These are phyloP conservation scores for Epichloe amarillans DNA, from an alignment of 2,329 filamentous ascomycete species.

Conservation along the genomic window DNA sequence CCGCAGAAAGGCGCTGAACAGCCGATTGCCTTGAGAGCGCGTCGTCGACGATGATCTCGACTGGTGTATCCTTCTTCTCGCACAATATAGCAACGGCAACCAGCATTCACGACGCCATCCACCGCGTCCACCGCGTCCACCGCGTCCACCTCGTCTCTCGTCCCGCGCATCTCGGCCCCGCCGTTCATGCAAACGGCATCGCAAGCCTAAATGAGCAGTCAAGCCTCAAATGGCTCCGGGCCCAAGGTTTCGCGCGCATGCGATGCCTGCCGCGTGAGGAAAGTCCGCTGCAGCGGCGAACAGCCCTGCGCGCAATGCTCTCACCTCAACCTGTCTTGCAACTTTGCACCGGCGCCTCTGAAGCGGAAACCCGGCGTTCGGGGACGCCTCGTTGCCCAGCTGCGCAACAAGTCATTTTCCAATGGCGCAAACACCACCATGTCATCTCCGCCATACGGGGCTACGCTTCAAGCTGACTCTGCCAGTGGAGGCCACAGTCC, in stretches of 20 bases:
- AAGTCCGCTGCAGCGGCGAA: conserved; percentile 23
- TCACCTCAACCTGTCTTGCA: conserved; percentile 21
- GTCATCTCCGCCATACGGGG: background rate
- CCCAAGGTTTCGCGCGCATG: conserved; percentile 18
- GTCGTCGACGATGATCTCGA: conserved; percentile 2
- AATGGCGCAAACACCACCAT: background rate
- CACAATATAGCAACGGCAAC: background rate
- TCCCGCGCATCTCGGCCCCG: background rate
- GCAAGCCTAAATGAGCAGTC: conserved; percentile 6
- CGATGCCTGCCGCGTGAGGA: conserved; percentile 25
- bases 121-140: background rate
- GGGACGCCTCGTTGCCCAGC: conserved; percentile 22
- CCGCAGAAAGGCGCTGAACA: background rate
- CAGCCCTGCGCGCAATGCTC: conserved; percentile 23
- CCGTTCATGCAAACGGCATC: conserved; percentile 1
- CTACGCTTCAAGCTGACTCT: background rate
- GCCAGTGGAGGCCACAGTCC: conserved; percentile 5
- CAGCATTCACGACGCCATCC: background rate
- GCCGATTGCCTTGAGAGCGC: background rate
- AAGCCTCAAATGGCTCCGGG: background rate
- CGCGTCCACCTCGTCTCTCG: background rate
- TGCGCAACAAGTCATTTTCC: conserved; percentile 14
- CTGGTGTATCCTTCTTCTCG: background rate
- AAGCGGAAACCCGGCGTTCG: conserved; percentile 23
- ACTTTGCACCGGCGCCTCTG: conserved; percentile 18